Base-by-base conservation (phyloP, 2,329 filamentous ascomycete species). In the Monosporascus cannonballus region DNA sequence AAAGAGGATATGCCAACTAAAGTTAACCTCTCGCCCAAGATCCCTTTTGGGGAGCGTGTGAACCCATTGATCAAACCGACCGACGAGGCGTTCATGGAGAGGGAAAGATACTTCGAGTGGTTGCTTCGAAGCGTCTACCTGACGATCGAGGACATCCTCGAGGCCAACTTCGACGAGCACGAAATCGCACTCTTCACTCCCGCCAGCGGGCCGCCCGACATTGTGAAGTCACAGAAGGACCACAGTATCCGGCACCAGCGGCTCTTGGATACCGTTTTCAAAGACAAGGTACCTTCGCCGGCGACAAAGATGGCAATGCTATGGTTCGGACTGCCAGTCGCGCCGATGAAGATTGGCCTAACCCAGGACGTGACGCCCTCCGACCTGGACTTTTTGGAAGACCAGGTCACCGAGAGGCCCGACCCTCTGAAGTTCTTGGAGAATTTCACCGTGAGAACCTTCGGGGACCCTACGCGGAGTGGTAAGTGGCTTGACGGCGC, bases 291-390 rank as follows among this genome's bases (percentile, higher is more conserved):
- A 1, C 55, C 63, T 4, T 63, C 64, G 1, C 52, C 76, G 17
- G 64, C 66, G 3, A 67, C 70, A n/a, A 77, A 76, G 58, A 53
- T 79, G 52, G 64, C 75, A 0, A 69, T 76, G 64, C 64, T 76
- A 45, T 77, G 73, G 59, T 78, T 77, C 54, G 76, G 76, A 1
- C 58, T 77, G 6, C 73, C 74, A 0, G 65, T 77, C 3, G 72
- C 71, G 48, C 74, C 76, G 0, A 57, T 73, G 27, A 64, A 66
- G 41, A 59, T 64, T 3, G 60, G 68, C 24, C 54, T 30, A 2
- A 15, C 20, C 36, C 48, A 61, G 37, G 22, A 36, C 25, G 20
- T 42, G 1, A 18, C 34, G 7, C 38, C 53, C 11, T 34, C 45
- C 9, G 59, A 61, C 25, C 27, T 55, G 17, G 56, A 59, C 6